These are phyloP conservation scores for Xylaria nigripes DNA, from an alignment of 495 filamentous ascomycete species.

Conservation along the genomic window DNA sequence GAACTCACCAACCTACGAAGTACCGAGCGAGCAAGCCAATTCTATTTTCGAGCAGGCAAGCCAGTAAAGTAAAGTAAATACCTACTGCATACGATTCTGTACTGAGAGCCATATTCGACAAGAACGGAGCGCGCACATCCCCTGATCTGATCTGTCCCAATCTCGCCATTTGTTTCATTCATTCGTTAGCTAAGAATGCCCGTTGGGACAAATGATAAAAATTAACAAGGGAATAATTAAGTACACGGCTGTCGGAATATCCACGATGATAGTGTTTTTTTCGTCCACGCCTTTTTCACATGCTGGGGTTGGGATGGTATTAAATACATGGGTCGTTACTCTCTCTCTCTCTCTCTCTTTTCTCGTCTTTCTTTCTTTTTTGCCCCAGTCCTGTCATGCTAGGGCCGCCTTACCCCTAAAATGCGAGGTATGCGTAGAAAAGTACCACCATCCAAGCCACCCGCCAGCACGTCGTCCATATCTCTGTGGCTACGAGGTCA, in stretches of 20 bases:
- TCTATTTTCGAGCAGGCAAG: no score
- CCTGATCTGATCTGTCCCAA: not conserved
- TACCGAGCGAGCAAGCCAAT: no score
- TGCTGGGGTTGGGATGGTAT: no score
- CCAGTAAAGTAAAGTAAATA: no score
- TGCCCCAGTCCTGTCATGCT: not conserved
- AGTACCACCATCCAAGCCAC: conserved; percentile 39
- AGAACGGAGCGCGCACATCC: no score
- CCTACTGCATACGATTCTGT: no score
- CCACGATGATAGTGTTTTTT: no score
- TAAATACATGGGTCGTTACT: not conserved
- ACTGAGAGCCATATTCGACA: no score
- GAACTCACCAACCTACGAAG: no score
- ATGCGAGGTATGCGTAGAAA: conserved; percentile 35
- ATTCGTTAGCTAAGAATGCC: not conserved
- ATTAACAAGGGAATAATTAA: not conserved
- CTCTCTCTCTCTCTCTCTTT: not conserved
- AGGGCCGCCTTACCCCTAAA: conserved; percentile 25
- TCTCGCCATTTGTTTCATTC: not conserved
- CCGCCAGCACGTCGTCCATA: conserved; percentile 40
- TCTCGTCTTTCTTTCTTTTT: not conserved
- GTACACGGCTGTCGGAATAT: no score
- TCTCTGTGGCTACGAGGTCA: conserved; percentile 27
- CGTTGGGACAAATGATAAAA: not conserved
- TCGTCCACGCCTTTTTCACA: no score